These are phyloP conservation scores for Collybia sordida DNA, from an alignment of 768 basidiomycete species.

Conservation along the genomic window DNA sequence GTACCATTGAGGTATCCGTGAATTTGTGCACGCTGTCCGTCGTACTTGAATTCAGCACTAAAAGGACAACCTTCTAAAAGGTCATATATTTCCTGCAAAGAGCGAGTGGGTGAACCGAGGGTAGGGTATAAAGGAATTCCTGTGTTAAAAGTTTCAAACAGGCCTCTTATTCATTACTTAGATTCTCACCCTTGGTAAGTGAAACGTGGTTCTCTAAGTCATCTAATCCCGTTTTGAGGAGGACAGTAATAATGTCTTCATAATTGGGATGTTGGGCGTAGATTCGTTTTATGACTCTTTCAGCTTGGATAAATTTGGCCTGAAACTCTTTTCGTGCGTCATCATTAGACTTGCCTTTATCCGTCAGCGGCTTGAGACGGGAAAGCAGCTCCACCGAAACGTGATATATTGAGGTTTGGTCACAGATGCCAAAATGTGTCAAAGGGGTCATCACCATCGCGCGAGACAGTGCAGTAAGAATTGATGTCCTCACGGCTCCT, in stretches of 20 bases:
- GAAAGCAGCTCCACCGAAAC: conserved; percentile 26
- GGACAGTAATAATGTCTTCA: conserved; percentile 61
- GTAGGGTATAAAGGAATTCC: conserved; percentile 86
- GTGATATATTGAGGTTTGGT: conserved; percentile 18
- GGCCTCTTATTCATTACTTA: conserved; percentile 1
- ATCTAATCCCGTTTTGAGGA: conserved; percentile 61
- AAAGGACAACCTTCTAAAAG: conserved; percentile 67
- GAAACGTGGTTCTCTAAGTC: conserved; percentile 59
- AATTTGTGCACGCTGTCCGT: conserved; percentile 85
- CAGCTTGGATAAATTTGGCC: conserved; percentile 52
- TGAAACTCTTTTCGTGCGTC: conserved; percentile 32
- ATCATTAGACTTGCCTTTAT: conserved; percentile 25
- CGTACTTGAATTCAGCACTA: conserved; percentile 89
- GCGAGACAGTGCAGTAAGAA: conserved; percentile 77
- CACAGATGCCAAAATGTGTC: conserved; percentile 14
- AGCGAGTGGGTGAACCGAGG: conserved; percentile 83
- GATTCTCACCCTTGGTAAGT: conserved; percentile 63
- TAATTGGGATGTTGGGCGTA: conserved; percentile 82
- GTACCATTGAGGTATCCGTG: conserved; percentile 45
- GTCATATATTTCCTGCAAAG: conserved; percentile 80
- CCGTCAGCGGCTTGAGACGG: conserved; percentile 16
- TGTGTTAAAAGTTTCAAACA: conserved; percentile 8
- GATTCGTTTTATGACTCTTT: conserved; percentile 64
- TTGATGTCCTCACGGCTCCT: conserved; percentile 83
- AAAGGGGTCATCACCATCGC: conserved; percentile 67